Conservation (phyloP, 75 land plant species). For the Isoetes taiwanensis region DNA sequence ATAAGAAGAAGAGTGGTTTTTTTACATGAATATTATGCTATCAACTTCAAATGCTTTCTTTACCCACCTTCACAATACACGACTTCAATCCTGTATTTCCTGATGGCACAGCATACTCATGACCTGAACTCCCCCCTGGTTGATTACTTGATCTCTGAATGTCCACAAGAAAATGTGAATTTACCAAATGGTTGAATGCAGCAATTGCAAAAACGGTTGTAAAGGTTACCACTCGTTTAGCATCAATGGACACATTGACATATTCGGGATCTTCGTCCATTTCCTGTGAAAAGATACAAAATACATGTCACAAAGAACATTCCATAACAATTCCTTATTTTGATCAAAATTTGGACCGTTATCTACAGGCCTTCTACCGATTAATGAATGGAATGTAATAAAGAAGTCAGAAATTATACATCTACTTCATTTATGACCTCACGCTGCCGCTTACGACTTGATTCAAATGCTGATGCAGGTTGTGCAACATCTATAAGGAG, state of each 20-base stretch:
- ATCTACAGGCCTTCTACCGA: background rate
- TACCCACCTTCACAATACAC: too few species aligned
- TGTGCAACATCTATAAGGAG: conserved; percentile 1
- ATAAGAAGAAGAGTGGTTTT: too few species aligned
- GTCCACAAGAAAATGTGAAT: too few species aligned
- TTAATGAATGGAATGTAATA: background rate
- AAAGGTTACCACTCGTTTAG: conserved; percentile 14
- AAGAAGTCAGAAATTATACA: conserved; percentile 10
- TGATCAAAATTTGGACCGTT: background rate
- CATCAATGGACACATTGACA: conserved; percentile 3
- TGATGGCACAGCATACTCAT: too few species aligned
- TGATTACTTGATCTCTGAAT: too few species aligned
- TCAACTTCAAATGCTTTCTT: too few species aligned
- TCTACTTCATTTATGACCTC: conserved; percentile 18
- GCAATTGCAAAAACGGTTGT: too few species aligned
- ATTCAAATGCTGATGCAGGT: background rate
- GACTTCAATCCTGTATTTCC: too few species aligned
- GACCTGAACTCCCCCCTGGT: too few species aligned
- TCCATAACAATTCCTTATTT: background rate
- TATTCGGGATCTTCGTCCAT: conserved; percentile 1
- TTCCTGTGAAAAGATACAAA: background rate
- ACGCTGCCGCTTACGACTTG: conserved; percentile 55
- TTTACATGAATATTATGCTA: too few species aligned
- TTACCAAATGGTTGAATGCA: too few species aligned
- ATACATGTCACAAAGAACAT: too few species aligned